Base-by-base conservation (phyloP, 441 rosid genomes). In the Mallotus japonicus region DNA sequence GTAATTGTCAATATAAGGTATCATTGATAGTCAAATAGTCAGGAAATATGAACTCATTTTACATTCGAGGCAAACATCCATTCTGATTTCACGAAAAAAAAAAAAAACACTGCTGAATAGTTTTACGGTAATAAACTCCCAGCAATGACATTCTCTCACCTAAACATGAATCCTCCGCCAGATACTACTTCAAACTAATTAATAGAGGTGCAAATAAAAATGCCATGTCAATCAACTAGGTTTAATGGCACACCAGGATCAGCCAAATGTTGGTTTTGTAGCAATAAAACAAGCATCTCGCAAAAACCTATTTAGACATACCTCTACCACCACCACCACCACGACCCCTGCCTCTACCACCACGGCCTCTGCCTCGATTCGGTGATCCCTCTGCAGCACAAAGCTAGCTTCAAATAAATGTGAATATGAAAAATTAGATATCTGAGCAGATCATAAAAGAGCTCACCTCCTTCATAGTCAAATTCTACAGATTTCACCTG, bases 321-420 rank as follows among this genome's bases (percentile, higher is more conserved):
- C 99, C 97, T 88, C 96, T 85, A 71, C 89, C 85, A 83, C 89
- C 85, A 71, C 89, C 85, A 83, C 89, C 85, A 83, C 86, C 83
- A 69, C 80, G 78, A 20, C 60, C 60, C 82, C 92, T 85, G 71
- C 91, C 95, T 81, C 97, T 86, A 63, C 90, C 87, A 62, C 91
- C 83, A 34, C 96, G 84, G 54, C 92, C 99, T 67, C 97, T 84
- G 32, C 93, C 85, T 55, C 86, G 88, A 80, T 78, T 77, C 8
- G 99, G 99, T 50, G 95, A 92, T 62, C 92, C 96, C 67, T 91
- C 95, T 91, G 84, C 78, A 84, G 42, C 46, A 72, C 44, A 69
- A 64, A 72, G 24, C 67, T 46, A 57, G 57, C 61, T 28, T 64
- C 7, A 63, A 74, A 69, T n/a, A 42, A 19, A 62, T n/a, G 49